Percentiles rank a stretch among this genome's conserved stretches.
phyloP scores from a whole-genome alignment of 148 eudicot species.

The Nepenthes gracilis region DNA sequence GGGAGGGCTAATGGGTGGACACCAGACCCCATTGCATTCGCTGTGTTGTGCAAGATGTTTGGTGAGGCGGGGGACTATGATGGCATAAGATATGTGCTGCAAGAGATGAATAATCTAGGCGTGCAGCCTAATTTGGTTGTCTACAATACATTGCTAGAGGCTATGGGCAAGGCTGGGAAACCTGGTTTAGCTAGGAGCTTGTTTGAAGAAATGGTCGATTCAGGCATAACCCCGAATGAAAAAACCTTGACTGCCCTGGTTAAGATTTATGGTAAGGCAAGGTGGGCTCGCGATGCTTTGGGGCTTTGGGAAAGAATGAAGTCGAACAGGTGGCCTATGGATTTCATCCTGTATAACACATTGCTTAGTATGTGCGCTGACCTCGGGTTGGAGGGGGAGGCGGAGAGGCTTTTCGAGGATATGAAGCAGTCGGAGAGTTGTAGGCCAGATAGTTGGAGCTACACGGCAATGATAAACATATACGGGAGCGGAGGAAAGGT shows the following conservation, averaged over 20 bases:
- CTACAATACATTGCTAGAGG: constrained; percentile 86
- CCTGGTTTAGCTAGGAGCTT: constrained; percentile 89
- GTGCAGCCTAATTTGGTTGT: constrained; percentile 79
- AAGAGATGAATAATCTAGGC: constrained; percentile 81
- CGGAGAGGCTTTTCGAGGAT: constrained; percentile 73
- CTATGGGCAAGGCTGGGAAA: constrained; percentile 90
- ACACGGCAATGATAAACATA: constrained; percentile 87
- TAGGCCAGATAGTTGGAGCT: constrained; percentile 82
- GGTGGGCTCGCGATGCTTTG: constrained; percentile 90
- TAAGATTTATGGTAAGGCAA: constrained; percentile 79
- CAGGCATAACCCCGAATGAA: constrained; percentile 62
- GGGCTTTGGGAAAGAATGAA: constrained; percentile 83
- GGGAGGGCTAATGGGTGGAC: constrained; percentile 94
- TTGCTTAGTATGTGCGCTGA: constrained; percentile 98
- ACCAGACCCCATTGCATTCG: constrained; percentile 74
- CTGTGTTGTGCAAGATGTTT: constrained; percentile 82
- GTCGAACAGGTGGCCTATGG: constrained; percentile 83
- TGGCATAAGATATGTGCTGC: constrained; percentile 79
- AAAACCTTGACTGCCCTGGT: constrained; percentile 76
- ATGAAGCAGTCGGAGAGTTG: constrained; percentile 59
- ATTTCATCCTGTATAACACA: constrained; percentile 76
- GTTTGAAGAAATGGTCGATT: constrained; percentile 80
- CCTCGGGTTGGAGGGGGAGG: constrained; percentile 83
- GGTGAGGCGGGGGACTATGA: constrained; percentile 96
- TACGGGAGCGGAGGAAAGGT: constrained; percentile 83